A percentile compares a stretch with the other conserved stretches of the same genome.
These are phyloP conservation scores for Astraeus odoratus DNA, from an alignment of 768 basidiomycete genomes.

Conservation along the genomic window DNA sequence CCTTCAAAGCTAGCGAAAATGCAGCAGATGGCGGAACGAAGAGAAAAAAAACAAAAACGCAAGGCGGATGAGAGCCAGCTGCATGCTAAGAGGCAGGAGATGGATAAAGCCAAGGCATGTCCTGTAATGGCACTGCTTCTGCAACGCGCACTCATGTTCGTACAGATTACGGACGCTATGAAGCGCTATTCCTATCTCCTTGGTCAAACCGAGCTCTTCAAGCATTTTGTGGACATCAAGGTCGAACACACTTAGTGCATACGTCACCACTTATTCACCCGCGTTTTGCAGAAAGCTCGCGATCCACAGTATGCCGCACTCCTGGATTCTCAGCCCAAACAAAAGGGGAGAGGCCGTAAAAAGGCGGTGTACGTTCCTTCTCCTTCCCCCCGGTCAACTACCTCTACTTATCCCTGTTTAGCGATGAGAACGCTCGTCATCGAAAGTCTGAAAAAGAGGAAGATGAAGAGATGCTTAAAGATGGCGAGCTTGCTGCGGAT, in stretches of 20 bases:
- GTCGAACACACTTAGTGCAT: slow-evolving; percentile 30
- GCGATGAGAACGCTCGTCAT: slow-evolving; percentile 74
- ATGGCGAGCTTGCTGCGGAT: slow-evolving; percentile 70
- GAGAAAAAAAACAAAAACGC: slow-evolving; percentile 45
- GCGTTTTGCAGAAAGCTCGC: slow-evolving; percentile 55
- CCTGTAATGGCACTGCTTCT: neutral
- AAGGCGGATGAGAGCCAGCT: slow-evolving; percentile 68
- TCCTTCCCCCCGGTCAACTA: neutral
- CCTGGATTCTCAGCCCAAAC: slow-evolving; percentile 80
- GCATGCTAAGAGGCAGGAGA: slow-evolving; percentile 64
- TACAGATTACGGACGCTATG: slow-evolving; percentile 83
- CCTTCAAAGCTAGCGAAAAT: slow-evolving; percentile 29
- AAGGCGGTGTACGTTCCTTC: slow-evolving; percentile 66
- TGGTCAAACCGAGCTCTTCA: slow-evolving; percentile 96
- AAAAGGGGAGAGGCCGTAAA: slow-evolving; percentile 80
- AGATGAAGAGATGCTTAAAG: slow-evolving; percentile 90
- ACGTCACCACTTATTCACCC: neutral
- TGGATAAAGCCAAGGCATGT: slow-evolving; percentile 81
- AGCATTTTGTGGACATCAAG: slow-evolving; percentile 97
- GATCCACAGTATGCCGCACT: slow-evolving; percentile 92
- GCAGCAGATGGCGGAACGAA: slow-evolving; percentile 32
- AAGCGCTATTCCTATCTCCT: slow-evolving; percentile 97
- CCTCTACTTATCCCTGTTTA: slow-evolving; percentile 22
- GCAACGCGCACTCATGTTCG: slow-evolving; percentile 9
- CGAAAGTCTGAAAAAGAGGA: slow-evolving; percentile 98